Base-by-base conservation (phyloP, 1,284 basidiomycete genomes). In the Ustilago trichophora region DNA sequence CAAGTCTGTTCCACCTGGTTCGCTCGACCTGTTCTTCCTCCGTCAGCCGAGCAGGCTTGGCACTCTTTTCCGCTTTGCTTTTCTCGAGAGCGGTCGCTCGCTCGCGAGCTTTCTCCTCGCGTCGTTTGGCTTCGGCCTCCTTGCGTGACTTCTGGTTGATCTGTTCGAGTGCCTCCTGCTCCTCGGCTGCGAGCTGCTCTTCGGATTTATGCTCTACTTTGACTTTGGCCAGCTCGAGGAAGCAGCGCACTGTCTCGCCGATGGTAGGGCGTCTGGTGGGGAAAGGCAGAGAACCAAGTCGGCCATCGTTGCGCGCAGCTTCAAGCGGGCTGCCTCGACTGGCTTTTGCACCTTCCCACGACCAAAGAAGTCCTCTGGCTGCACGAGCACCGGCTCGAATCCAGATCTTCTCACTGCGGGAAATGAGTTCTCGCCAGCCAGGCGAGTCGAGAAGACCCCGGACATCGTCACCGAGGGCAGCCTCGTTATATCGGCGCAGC, bases 401-500 rank as follows among this genome's bases (percentile, higher is more conserved):
- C 73, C 77, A 81, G 19, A 81, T 67, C 13, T 73, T 69, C 37
- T 81, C 80, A 25, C 72, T 75, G 42, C 63, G 62, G 9, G 41
- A 65, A 26, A 81, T 65, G 26, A 78, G 59, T 37, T 69, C 53
- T 13, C 78, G 53, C 80, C 80, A 81, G 9, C 70, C 72, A 1
- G 62, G 54, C 3, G 53, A 48, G 27, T 58, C 48, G 24, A 79
- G 59, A 31, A 73, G 47, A 6, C 24, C 51, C 3, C 38, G 50
- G 77, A 89, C 76, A 72, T 93, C 92, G 53, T 97, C 93, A 75
- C 89, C 88, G 40, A 99, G 84, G 15, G 92, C 91, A 78, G 91
- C 89, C 81, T 98, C 96, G 49, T 96, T 96, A 79, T 97, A 96
- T 62, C 96, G 88, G 80, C 96, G 90, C 15, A 99, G 86, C 83